A percentile compares a stretch with the other conserved stretches of the same genome.
These are phyloP conservation scores for Leishmania martiniquensis DNA, from an alignment of 208 protist species.

Conservation along the genomic window DNA sequence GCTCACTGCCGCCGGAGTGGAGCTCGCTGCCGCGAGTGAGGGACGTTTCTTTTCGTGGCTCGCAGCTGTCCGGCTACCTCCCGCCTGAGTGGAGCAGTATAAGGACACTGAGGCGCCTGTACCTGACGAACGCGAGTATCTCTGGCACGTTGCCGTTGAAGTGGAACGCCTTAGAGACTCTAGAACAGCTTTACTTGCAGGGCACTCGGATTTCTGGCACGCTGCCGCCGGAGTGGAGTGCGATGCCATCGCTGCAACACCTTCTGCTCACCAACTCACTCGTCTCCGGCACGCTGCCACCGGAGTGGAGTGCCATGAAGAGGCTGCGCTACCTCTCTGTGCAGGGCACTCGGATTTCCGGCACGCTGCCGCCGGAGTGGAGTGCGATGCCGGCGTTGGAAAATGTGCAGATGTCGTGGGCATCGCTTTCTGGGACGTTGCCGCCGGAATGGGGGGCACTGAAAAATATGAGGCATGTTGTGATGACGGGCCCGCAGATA, in stretches of 20 bases:
- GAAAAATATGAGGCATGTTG: neutral
- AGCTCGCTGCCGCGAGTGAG: neutral
- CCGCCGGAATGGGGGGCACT: neutral
- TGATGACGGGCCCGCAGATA: neutral
- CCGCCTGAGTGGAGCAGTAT: slow-evolving; percentile 1
- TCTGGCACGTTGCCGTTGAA: neutral
- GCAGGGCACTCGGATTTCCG: neutral
- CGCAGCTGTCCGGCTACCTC: neutral
- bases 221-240: slow-evolving; percentile 10
- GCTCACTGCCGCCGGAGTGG: slow-evolving; percentile 11
- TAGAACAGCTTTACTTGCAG: neutral
- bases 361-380: neutral
- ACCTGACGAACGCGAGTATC: neutral
- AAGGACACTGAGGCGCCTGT: neutral
- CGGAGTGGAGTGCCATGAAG: neutral
- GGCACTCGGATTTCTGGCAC: neutral
- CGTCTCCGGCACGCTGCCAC: neutral
- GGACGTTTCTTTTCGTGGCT: neutral
- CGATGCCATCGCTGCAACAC: neutral
- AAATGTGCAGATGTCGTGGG: neutral
- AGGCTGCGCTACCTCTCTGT: neutral
- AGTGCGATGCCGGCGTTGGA: neutral
- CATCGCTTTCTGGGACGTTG: neutral
- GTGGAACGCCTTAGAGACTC: neutral
- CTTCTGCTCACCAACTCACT: neutral